Evolutionary conservation across 768 basidiomycete genomes (phyloP), one percentile per base, ranked within the genome.

Genomic region (Leccinum arenicola): DNA sequence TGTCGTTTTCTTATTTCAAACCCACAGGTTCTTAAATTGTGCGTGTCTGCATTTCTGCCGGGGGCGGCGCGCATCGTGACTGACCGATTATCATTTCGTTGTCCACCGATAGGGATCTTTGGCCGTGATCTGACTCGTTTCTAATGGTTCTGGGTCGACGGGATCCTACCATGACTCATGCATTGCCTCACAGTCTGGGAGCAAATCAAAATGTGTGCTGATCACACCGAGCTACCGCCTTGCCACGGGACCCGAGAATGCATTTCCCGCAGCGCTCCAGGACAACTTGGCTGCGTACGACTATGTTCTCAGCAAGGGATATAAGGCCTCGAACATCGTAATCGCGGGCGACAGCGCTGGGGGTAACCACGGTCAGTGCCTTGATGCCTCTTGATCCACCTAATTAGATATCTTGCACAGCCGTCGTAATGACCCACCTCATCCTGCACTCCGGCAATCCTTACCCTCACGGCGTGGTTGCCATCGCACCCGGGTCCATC

Each of bases 121-220:
- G 88, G 88, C 7, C 83, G 88, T 27, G 88, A 91, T 69, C 70
- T 90, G 58, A 86, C 83, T 21, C 82, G 86, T 14, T 88, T 90
- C 68, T 89, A 72, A 80, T 49, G 27, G 25, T 45, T 59, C 14
- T 50, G 23, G 47, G 47, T 48, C 50, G 49, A 62, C 33, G 36
- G 33, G 33, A n/a, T 43, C 43, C 19, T 45, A 17, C 25, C 47
- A 19, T 59, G 45, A 55, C 29, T 19, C 54, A 55, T 36, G 47
- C 45, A 21, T 56, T n/a, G 58, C 64, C 19, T 27, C 45, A 1
- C 49, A 12, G n/a, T 49, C 64, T 25, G 51, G 40, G n/a, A 49
- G 51, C n/a, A 10, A 56, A 1, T 12, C 43, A 35, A 54, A 57
- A 2, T 62, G 51, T n/a, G 54, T 68, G 2, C 50, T 70, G 25